These are phyloP conservation scores for Rhizopus arrhizus DNA, from an alignment of 371 early-diverging fungal genomes.

Conservation along the genomic window DNA sequence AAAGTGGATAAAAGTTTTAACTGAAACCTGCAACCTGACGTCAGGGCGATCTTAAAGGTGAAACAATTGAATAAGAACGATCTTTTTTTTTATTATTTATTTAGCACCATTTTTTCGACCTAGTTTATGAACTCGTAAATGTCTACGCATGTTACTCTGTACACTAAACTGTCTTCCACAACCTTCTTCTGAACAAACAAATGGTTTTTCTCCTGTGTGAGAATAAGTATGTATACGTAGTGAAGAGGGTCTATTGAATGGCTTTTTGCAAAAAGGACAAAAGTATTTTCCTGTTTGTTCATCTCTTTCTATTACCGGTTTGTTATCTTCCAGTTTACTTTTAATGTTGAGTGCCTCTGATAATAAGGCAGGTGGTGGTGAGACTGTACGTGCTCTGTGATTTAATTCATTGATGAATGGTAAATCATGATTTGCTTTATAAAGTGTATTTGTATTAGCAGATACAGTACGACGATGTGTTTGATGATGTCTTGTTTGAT, in stretches of 20 bases:
- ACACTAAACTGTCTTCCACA: conserved; percentile 76
- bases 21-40: too few relatives aligned
- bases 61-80: too few relatives aligned
- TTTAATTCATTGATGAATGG: conserved; percentile 5
- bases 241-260: conserved; percentile 45
- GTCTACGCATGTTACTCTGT: conserved; percentile 75
- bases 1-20: too few relatives aligned
- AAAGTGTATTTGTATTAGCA: conserved; percentile 18
- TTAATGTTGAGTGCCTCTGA: conserved; percentile 20
- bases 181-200: conserved; percentile 61
- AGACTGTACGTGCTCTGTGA: conserved; percentile 23
- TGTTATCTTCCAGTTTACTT: conserved; percentile 13
- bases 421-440: conserved; percentile 1
- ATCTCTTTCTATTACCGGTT: conserved; percentile 22
- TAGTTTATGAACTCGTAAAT: conserved; percentile 54
- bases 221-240: conserved; percentile 69
- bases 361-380: conserved; percentile 13
- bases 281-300: conserved; percentile 30
- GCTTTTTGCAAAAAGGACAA: conserved; percentile 35
- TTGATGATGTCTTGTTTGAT: conserved; percentile 12
- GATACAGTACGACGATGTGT: conserved; percentile 30
- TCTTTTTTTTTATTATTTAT: conserved; percentile 1
- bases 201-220: conserved; percentile 78
- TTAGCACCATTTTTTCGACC: conserved; percentile 14
- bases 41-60: too few relatives aligned